These are phyloP conservation scores for Nakazawaea populi DNA, from an alignment of 805 yeast species.

Conservation along the genomic window DNA sequence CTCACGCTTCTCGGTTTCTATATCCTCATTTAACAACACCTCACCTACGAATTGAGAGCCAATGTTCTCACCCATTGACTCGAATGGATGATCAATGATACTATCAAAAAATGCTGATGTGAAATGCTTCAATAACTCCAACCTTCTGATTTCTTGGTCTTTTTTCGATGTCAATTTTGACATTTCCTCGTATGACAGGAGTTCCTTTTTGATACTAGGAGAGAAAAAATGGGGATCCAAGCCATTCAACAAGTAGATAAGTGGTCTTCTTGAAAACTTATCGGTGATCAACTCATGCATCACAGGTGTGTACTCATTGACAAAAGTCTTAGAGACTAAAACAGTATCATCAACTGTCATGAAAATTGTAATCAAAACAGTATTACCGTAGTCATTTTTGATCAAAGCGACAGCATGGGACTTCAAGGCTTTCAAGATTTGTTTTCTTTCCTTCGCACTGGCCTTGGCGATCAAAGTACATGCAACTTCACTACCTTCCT, in stretches of 20 bases:
- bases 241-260: conserved; percentile 74
- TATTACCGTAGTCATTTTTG: conserved; percentile 80
- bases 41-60: conserved; percentile 85
- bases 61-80: conserved; percentile 58
- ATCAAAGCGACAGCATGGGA: conserved; percentile 72
- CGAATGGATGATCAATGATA: conserved; percentile 43
- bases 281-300: conserved; percentile 54
- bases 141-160: conserved; percentile 69
- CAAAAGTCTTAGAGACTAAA: conserved; percentile 67
- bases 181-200: conserved; percentile 54
- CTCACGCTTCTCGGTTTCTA: conserved; percentile 31
- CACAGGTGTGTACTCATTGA: conserved; percentile 45
- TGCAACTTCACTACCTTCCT: conserved; percentile 92
- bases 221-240: conserved; percentile 78
- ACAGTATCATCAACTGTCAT: conserved; percentile 94
- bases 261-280: conserved; percentile 85
- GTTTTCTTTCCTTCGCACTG: conserved; percentile 88
- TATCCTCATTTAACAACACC: conserved; percentile 50
- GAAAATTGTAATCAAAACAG: conserved; percentile 71
- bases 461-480: conserved; percentile 74
- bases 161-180: conserved; percentile 76
- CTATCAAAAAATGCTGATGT: conserved; percentile 58
- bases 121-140: conserved; percentile 60
- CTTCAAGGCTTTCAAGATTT: conserved; percentile 64
- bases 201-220: conserved; percentile 56